These are phyloP conservation scores for Melaleuca alternifolia DNA, from an alignment of 345 rosid species.

Conservation along the genomic window DNA sequence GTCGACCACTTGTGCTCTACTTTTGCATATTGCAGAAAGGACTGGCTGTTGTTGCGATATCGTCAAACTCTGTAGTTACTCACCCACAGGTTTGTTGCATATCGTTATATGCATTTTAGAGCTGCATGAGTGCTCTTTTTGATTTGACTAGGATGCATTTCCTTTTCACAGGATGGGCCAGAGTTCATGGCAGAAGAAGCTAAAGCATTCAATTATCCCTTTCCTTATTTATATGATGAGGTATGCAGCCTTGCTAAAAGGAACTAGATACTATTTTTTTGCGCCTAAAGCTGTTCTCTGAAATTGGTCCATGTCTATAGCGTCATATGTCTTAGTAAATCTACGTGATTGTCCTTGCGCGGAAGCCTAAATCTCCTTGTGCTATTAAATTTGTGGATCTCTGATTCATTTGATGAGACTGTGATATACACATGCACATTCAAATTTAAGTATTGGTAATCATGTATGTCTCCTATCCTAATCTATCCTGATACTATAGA, in stretches of 20 bases:
- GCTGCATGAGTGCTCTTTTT: background rate
- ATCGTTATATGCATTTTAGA: background rate
- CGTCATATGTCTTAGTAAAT: background rate
- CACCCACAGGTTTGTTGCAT: conserved; percentile 66
- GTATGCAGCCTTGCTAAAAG: conserved; percentile 14
- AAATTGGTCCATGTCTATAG: background rate
- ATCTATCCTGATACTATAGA: background rate
- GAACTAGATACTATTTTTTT: background rate
- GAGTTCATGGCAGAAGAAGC: conserved; percentile 90
- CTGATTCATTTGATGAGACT: background rate
- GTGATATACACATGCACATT: background rate
- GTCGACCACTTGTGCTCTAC: background rate
- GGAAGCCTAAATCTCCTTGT: background rate
- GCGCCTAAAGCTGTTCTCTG: background rate
- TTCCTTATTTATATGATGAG: conserved; percentile 84
- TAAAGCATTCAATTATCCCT: conserved; percentile 48
- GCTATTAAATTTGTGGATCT: background rate
- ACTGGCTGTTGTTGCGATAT: conserved; percentile 85
- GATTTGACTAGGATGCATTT: conserved; percentile 7
- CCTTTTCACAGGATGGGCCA: conserved; percentile 75
- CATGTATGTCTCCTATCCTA: background rate
- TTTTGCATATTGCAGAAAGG: conserved; percentile 48
- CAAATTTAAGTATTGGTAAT: background rate
- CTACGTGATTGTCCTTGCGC: no score
- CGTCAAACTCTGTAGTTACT: conserved; percentile 67